Evolutionary conservation across 1,284 basidiomycete species (phyloP), one percentile per base, ranked within the genome.

Genomic region (Fomitopsis palustris): DNA sequence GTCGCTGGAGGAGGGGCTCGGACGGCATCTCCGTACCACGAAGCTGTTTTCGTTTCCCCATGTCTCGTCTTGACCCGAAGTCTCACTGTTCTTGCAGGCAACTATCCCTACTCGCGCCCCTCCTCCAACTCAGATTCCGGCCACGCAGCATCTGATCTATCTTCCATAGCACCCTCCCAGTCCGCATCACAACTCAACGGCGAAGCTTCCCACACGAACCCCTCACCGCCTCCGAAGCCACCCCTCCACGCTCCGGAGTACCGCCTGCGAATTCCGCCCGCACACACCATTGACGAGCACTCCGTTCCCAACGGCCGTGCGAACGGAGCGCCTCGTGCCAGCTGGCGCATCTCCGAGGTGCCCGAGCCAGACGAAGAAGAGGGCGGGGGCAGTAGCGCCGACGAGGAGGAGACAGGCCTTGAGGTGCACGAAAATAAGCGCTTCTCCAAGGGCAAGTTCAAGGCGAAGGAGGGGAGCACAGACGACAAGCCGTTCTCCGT

Each of bases 371-470:
- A 74, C n/a, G 70, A 69, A 9, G 75, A 73, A 16, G 65, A 59
- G 41, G 65, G 65, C 8, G 67, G 69, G 21, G 49, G 49, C 17
- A 74, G 70, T 25, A 75, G 72, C 29, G 76, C 75, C 7, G 77
- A 71, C 0, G 70, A 67, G 6, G 74, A 72, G 33, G 74, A 74
- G 23, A 67, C 65, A 2, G 68, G 69, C 3, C 68, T 84, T 4
- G 74, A 77, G 56, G 75, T 87, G 8, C 77, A 84, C 43, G 87
- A 89, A 64, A 90, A 90, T 61, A 75, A 81, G 19, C 79, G 81
- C 3, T 89, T 86, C 61, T 47, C 29, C 27, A 63, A 61, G 14
- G 54, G 61, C 21, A 64, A 66, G 57, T 42, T 60, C 21, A 60
- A 63, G 39, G 58, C 31, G 8, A 62, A 57, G 27, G 12, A 16